Conservation (phyloP, 129 eudicot genomes). For the Oenanthe sinensis region DNA sequence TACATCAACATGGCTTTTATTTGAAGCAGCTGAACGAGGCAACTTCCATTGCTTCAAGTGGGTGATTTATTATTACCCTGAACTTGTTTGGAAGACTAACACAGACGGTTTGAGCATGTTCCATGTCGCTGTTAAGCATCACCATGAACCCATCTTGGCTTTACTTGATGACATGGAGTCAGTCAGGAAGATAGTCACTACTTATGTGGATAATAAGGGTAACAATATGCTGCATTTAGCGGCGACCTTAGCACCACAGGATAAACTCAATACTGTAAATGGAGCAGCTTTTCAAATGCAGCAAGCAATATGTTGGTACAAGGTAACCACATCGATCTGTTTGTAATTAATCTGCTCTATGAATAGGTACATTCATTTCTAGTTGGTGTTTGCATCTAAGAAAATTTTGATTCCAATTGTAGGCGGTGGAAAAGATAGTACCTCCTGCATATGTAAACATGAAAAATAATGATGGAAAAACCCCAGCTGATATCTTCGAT, state of each 20-base stretch:
- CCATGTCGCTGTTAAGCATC: conserved; percentile 5
- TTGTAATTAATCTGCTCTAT: too few relatives aligned
- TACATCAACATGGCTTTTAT: neutral
- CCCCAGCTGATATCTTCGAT: too few relatives aligned
- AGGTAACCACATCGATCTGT: conserved; percentile 6
- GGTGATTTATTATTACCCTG: neutral
- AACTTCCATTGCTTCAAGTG: neutral
- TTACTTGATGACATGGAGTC: neutral
- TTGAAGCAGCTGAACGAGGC: conserved; percentile 2
- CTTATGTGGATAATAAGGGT: neutral
- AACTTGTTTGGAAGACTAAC: conserved; percentile 1
- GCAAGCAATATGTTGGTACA: conserved; percentile 14
- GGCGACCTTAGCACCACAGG: conserved; percentile 15
- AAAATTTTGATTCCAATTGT: too few relatives aligned
- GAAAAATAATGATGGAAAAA: too few relatives aligned
- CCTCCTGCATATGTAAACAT: too few relatives aligned
- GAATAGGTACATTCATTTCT: neutral
- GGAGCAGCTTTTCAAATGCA: conserved; percentile 22
- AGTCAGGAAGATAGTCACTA: neutral
- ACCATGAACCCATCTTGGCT: neutral
- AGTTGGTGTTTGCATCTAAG: neutral
- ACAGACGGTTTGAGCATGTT: neutral
- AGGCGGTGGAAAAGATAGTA: too few relatives aligned
- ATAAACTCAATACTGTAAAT: conserved; percentile 6
- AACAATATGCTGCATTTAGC: conserved; percentile 20